Evolutionary conservation across 352 stramenopile species (phyloP).

Genomic region (Nothophytophthora sp.): DNA sequence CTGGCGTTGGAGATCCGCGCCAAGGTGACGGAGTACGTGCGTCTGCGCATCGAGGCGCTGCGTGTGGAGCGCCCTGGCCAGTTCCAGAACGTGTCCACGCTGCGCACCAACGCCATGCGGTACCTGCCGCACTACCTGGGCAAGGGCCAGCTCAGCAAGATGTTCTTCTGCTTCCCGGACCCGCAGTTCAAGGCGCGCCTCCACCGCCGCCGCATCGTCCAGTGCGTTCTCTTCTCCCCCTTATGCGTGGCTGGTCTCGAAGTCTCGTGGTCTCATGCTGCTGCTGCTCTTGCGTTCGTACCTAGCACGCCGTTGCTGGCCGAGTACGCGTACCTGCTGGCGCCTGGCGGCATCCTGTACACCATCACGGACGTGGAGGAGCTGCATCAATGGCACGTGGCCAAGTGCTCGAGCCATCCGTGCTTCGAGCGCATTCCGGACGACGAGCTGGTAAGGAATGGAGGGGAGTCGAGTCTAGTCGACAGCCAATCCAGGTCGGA

Average conservation of each 20-base stretch:
- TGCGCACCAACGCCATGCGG: conserved; percentile 97
- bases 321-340: conserved; percentile 98
- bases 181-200: conserved; percentile 99
- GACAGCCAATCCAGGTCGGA: neutral
- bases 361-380: conserved; percentile 99
- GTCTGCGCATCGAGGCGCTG: conserved; percentile 89
- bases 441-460: conserved; percentile 82
- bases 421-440: conserved; percentile 92
- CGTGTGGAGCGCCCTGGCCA: conserved; percentile 71
- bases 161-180: conserved; percentile 99
- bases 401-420: conserved; percentile 93
- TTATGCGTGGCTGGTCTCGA: too few species aligned
- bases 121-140: conserved; percentile 86
- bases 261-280: conserved; percentile 1
- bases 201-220: conserved; percentile 93
- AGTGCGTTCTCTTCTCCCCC: too few species aligned
- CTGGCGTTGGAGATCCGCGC: conserved; percentile 97
- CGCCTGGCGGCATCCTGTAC: conserved; percentile 94
- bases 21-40: conserved; percentile 94
- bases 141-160: conserved; percentile 92
- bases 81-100: conserved; percentile 96
- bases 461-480: too few species aligned
- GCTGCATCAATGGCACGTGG: conserved; percentile 97
- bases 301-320: conserved; percentile 90
- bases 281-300: neutral